Conservation (phyloP, 177 flowering plant species). For the Tripterygium wilfordii region DNA sequence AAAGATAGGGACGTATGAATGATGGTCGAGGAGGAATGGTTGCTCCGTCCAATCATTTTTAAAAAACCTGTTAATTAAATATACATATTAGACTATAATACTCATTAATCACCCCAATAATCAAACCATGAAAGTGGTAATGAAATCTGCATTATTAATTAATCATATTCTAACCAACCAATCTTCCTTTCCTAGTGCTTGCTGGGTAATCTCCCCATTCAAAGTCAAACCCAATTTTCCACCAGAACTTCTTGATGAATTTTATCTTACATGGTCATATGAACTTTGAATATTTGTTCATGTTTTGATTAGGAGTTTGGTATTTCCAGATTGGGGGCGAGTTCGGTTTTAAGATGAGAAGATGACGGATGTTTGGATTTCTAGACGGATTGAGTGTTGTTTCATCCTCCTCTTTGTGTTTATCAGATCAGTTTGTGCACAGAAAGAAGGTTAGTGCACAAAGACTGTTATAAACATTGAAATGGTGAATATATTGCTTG, state of each 20-base stretch:
- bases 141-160: slow-evolving; percentile 2
- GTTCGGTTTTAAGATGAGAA: slow-evolving; percentile 17
- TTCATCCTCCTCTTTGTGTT: slow-evolving; percentile 27
- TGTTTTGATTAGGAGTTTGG: slow-evolving; percentile 10
- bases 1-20: slow-evolving; percentile 43
- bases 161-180: slow-evolving; percentile 3
- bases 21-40: slow-evolving; percentile 20
- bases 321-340: slow-evolving; percentile 27
- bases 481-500: background rate
- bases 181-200: slow-evolving; percentile 24
- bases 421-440: slow-evolving; percentile 24
- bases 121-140: slow-evolving; percentile 11
- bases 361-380: slow-evolving; percentile 39
- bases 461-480: too few relatives aligned
- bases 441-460: slow-evolving; percentile 44
- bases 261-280: background rate
- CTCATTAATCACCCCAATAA: background rate
- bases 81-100: slow-evolving; percentile 2
- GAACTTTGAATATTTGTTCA: background rate
- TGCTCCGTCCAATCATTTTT: slow-evolving; percentile 36
- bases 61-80: slow-evolving; percentile 4
- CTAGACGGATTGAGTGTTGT: slow-evolving; percentile 13
- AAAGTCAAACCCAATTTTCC: slow-evolving; percentile 30
- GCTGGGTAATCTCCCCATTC: slow-evolving; percentile 25
- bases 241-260: background rate